Percentiles rank a stretch among this genome's conserved stretches.
Evolutionary conservation across 345 rosid genomes (phyloP).

Genomic region (Eucalyptus microcorys): DNA sequence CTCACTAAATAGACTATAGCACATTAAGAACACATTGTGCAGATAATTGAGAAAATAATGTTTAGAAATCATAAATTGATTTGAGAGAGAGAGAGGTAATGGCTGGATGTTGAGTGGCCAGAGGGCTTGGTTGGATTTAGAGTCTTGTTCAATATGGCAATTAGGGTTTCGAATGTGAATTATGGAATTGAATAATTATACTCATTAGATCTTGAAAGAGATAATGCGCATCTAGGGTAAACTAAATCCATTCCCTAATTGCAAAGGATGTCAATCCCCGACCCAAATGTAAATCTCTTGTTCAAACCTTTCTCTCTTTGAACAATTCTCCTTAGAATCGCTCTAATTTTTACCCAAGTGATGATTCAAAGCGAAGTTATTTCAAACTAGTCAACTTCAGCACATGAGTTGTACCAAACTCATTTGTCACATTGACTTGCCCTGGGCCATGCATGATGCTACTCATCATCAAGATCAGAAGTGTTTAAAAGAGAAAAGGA

Average conservation of each 20-base stretch:
- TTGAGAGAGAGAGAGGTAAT: neutral
- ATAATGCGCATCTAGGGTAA: neutral
- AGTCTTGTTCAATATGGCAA: neutral
- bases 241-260: neutral
- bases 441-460: neutral
- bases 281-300: neutral
- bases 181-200: neutral
- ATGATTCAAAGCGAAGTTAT: neutral
- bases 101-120: neutral
- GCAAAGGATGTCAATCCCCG: neutral
- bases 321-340: neutral
- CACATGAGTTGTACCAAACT: neutral
- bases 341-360: neutral
- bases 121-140: neutral
- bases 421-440: neutral
- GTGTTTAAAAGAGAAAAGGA: neutral
- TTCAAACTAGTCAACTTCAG: neutral
- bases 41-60: neutral
- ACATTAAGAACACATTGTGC: neutral
- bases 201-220: neutral
- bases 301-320: neutral
- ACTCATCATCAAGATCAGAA: neutral
- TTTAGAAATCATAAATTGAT: neutral
- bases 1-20: no score
- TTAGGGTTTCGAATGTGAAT: neutral